Conservation (phyloP, 176 grass and related monocot genomes). For the Bonia amplexicaulis region DNA sequence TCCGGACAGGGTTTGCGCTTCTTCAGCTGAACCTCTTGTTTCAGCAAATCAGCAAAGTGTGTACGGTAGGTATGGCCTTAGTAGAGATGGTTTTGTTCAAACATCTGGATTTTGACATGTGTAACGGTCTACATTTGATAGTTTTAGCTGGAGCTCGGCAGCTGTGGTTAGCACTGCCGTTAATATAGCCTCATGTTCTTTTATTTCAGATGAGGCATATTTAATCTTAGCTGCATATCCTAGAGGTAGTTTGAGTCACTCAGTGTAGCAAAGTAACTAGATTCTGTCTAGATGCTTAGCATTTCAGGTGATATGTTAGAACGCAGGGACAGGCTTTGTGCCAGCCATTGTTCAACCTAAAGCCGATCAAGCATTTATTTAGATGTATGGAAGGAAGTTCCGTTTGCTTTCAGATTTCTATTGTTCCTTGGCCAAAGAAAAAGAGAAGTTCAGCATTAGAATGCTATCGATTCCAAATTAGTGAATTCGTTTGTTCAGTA, state of each 20-base stretch:
- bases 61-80: constrained; percentile 35
- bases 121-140: constrained; percentile 50
- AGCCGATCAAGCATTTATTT: constrained; percentile 28
- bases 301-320: constrained; percentile 32
- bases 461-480: not conserved
- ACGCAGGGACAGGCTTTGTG: constrained; percentile 11
- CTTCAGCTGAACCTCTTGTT: constrained; percentile 39
- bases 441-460: not conserved
- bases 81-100: constrained; percentile 77
- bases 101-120: constrained; percentile 85
- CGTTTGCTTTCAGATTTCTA: not conserved
- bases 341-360: constrained; percentile 32
- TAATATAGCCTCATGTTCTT: constrained; percentile 58
- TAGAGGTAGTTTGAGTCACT: constrained; percentile 29
- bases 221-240: constrained; percentile 50
- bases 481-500: not conserved
- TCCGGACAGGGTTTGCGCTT: constrained; percentile 44
- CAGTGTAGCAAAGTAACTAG: constrained; percentile 41
- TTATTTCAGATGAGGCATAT: constrained; percentile 55
- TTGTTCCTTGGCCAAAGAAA: not conserved
- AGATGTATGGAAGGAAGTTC: not conserved
- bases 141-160: constrained; percentile 42
- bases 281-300: constrained; percentile 48
- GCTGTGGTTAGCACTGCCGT: constrained; percentile 22
- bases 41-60: constrained; percentile 22